Evolutionary conservation across 169 alveolate genomes (phyloP), one percentile per base, ranked within the genome.

Genomic region (Plasmodium sp.): DNA sequence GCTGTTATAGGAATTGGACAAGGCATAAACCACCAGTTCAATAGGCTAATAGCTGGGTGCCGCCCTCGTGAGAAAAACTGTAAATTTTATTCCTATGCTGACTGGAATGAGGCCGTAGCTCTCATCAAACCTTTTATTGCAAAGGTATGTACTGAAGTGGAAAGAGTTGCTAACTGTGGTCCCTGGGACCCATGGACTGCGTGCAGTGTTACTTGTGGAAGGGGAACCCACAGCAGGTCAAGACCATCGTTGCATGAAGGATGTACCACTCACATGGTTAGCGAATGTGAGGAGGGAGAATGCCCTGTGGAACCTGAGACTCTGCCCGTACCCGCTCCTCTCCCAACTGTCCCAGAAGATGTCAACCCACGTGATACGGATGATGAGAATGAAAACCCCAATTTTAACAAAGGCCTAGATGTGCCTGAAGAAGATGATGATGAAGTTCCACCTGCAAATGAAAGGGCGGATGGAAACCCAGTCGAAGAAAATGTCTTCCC

Each of bases 161-260:
- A 90, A 81, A 90, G 22, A 18, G 31, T 45, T 67, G 92, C 90
- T n/a, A 34, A 41, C 6, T 90, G 94, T 90, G 94, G 94, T 2
- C 7, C 73, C 34, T 90, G 94, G 94, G 83, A 45, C 1, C 67
- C 31, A 81, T 90, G 94, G 94, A 12, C 81, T 14, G 56, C 73
- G 14, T 90, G 94, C 36, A 27, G 77, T 80, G 75, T 72, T 67
- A 81, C 92, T 43, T 90, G 94, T 90, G 94, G 91, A 41, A 67
- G 41, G 27, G 94, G 94, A 80, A 43, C 77, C 14, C 81, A 33
- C 36, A 56, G 33, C 4, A 81, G 94, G 67, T 39, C 22, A 43
- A 90, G 94, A 81, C 18, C 18, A n/a, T 9, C 27, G 27, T 54
- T 90, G 74, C 94, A 90, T 48, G 75, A 34, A 36, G 41, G 56